Conservation (phyloP, 2,329 filamentous ascomycete species). For the Curvularia hawaiiensis region DNA sequence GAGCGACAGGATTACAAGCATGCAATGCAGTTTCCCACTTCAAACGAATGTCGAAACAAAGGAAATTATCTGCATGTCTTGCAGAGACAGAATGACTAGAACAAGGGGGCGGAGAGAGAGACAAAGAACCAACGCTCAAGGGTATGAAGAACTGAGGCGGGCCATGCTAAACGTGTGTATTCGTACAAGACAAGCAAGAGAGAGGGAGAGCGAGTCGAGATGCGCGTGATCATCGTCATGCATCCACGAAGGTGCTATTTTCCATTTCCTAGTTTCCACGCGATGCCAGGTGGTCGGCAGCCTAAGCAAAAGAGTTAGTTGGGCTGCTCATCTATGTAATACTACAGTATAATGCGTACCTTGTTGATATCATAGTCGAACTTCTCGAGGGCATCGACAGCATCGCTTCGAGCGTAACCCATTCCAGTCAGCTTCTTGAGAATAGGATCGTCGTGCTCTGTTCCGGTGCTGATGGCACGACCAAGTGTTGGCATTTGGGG, state of each 20-base stretch:
- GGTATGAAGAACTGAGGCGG: slow-evolving; percentile 25
- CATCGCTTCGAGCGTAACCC: slow-evolving; percentile 79
- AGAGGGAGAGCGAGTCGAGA: slow-evolving; percentile 15
- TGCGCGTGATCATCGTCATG: not conserved
- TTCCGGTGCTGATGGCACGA: slow-evolving; percentile 72
- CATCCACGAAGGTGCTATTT: not conserved
- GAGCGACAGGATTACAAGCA: not conserved
- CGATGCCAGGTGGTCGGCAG: slow-evolving; percentile 44
- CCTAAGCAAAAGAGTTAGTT: slow-evolving; percentile 35
- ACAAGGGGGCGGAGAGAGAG: slow-evolving; percentile 9
- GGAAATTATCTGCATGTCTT: not conserved
- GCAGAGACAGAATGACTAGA: not conserved
- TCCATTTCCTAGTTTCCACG: slow-evolving; percentile 16
- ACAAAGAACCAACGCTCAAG: slow-evolving; percentile 24
- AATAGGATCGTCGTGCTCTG: slow-evolving; percentile 88
- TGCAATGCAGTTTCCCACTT: slow-evolving; percentile 4
- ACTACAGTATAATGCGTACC: slow-evolving; percentile 57
- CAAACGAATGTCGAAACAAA: slow-evolving; percentile 11
- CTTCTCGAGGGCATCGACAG: slow-evolving; percentile 83
- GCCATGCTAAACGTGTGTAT: slow-evolving; percentile 38
- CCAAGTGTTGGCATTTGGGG: slow-evolving; percentile 57
- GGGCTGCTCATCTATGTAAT: not conserved
- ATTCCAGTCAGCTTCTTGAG: slow-evolving; percentile 87
- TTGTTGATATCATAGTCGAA: slow-evolving; percentile 96
- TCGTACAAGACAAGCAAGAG: slow-evolving; percentile 37